Percentiles rank a stretch among this genome's conserved stretches.
Conservation (phyloP, 73 alveolate genomes). For the Strombidium stylifer region DNA sequence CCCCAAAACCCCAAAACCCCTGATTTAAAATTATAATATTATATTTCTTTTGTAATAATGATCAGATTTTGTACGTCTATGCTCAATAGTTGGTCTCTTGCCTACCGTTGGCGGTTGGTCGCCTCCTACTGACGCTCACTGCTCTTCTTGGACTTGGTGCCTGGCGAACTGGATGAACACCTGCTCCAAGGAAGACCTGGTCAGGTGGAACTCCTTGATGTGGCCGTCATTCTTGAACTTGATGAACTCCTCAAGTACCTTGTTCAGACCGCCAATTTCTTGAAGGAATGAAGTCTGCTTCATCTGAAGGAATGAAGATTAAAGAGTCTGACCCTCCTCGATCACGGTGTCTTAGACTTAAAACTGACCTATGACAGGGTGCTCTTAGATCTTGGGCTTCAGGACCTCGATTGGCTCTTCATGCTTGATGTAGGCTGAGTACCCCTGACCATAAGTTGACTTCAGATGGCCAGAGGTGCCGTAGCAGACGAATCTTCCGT, state of each 20-base stretch:
- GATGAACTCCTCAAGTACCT: neutral
- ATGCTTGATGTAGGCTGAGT: conserved; percentile 51
- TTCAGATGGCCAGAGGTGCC: conserved; percentile 81
- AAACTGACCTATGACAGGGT: neutral
- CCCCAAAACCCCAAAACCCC: no score
- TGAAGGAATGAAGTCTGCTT: neutral
- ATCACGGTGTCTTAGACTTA: neutral
- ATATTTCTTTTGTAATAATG: no score
- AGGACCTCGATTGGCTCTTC: neutral
- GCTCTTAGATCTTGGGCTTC: neutral
- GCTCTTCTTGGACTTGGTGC: neutral
- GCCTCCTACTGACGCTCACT: no score
- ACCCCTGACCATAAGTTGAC: conserved; percentile 82
- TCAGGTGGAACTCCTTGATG: conserved; percentile 16
- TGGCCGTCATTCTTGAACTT: neutral
- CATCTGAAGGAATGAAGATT: neutral
- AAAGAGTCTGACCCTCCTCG: neutral
- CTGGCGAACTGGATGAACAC: conserved; percentile 17
- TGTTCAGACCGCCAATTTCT: neutral
- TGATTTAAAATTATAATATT: no score
- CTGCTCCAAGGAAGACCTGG: conserved; percentile 17
- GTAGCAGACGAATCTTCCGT: conserved; percentile 75
- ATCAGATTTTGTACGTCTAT: no score
- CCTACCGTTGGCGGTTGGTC: no score
- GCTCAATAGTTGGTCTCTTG: no score